These are phyloP conservation scores for Eucalyptus virginea DNA, from an alignment of 345 rosid genomes.

Conservation along the genomic window DNA sequence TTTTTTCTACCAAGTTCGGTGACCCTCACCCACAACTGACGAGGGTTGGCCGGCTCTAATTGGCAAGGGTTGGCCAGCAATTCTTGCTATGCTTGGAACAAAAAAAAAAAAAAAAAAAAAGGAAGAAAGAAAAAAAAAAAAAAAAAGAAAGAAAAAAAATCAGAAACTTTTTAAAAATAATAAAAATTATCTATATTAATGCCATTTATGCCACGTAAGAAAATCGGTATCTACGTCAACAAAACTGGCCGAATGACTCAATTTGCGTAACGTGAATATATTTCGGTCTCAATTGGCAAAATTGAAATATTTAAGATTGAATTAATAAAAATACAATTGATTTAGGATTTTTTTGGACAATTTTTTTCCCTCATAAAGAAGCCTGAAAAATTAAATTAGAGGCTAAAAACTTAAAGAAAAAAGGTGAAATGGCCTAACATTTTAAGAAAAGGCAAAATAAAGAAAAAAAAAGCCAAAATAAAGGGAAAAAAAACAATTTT, in stretches of 20 bases:
- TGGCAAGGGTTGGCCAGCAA: background rate
- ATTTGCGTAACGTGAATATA: background rate
- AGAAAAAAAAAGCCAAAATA: background rate
- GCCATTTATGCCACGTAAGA: background rate
- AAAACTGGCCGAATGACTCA: background rate
- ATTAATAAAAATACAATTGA: no score
- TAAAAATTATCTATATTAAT: no score
- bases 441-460: background rate
- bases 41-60: background rate
- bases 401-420: background rate
- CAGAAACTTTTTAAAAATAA: no score
- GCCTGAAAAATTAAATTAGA: background rate
- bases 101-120: no score
- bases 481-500: background rate
- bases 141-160: no score
- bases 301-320: no score
- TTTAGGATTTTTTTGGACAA: background rate
- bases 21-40: background rate
- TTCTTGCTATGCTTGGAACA: background rate
- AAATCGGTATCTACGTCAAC: rapidly evolving
- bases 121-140: no score
- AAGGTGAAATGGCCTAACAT: background rate
- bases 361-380: background rate
- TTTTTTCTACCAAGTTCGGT: background rate
- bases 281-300: no score